Base-by-base conservation (phyloP, 2,329 filamentous ascomycete species). In the Alternaria burnsii region DNA sequence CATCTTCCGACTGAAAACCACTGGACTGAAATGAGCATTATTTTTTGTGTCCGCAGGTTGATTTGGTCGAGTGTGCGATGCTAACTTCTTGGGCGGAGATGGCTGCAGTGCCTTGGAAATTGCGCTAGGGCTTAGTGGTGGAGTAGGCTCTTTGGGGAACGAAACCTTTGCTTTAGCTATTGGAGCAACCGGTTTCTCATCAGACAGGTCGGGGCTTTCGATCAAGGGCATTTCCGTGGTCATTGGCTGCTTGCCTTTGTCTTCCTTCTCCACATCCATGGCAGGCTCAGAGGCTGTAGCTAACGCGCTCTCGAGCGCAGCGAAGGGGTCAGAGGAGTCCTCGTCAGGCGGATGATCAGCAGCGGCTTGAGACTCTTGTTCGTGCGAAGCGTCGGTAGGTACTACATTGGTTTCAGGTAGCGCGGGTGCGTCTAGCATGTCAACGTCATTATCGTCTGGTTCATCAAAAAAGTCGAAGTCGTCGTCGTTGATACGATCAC, bases 391-490 rank as follows among this genome's bases (percentile, higher is more conserved):
- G 5, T 59, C 30, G 6, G 41, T 30, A 22, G 62, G 36, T 11
- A 62, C 52, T 6, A 59, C 64, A 20, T 65, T 69, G 14, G 28
- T 62, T 10, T 75, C 66, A 18, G 69, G 58, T 2, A 61, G 38
- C 5, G 62, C 44, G 9, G 69, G 62, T 10, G 69, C 72, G 50
- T 77, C 76, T 16, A 71, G 46, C 72, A 79, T 77, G 24, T 76
- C 71, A 22, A 74, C 63, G 28, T 77, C 75, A n/a, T 75, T 77
- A 42, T 75, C 80, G 47, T 80, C 81, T 2, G 83, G 84, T 62
- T 90, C 88, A 69, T 94, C 91, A 68, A 94, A 94, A 76, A 94
- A 94, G 73, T 87, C 92, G 74, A 94, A 94, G 72, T 95, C 92
- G 6, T 88, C 91, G 68, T 95, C 92, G 1, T 90, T 93, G n/a